These are phyloP conservation scores for Entamoeba moshkovskii DNA, from an alignment of 208 protist species.

Conservation along the genomic window DNA sequence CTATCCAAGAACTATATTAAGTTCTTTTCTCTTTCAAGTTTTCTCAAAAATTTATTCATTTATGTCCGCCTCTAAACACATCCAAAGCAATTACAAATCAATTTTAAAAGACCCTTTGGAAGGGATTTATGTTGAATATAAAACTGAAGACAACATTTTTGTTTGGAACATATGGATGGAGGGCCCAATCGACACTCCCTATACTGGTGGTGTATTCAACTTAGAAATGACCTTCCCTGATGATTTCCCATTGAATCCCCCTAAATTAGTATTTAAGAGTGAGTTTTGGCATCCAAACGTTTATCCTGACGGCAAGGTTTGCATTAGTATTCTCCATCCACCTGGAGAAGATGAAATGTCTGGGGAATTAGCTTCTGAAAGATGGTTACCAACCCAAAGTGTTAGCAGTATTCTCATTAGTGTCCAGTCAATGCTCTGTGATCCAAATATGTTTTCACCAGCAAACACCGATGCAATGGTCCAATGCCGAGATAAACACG, in stretches of 20 bases:
- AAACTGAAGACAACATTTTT: too few species aligned
- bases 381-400: slow-evolving; percentile 57
- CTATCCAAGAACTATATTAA: too few species aligned
- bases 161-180: too few species aligned
- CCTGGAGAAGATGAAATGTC: slow-evolving; percentile 70
- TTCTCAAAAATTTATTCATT: too few species aligned
- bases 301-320: slow-evolving; percentile 76
- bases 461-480: slow-evolving; percentile 66
- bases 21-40: too few species aligned
- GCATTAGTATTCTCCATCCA: slow-evolving; percentile 89
- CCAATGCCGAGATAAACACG: slow-evolving; percentile 9
- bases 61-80: too few species aligned
- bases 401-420: slow-evolving; percentile 58
- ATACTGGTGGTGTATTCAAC: slow-evolving; percentile 36
- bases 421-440: slow-evolving; percentile 58
- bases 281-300: slow-evolving; percentile 49
- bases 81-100: too few species aligned
- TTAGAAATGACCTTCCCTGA: slow-evolving; percentile 36
- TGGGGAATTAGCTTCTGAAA: slow-evolving; percentile 50
- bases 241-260: slow-evolving; percentile 45
- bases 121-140: too few species aligned
- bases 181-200: too few species aligned
- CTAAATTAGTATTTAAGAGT: slow-evolving; percentile 36
- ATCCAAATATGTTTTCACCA: slow-evolving; percentile 62
- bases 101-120: too few species aligned